Base-by-base conservation (phyloP, 306 rosid species). In the Ormosia semicastrata region DNA sequence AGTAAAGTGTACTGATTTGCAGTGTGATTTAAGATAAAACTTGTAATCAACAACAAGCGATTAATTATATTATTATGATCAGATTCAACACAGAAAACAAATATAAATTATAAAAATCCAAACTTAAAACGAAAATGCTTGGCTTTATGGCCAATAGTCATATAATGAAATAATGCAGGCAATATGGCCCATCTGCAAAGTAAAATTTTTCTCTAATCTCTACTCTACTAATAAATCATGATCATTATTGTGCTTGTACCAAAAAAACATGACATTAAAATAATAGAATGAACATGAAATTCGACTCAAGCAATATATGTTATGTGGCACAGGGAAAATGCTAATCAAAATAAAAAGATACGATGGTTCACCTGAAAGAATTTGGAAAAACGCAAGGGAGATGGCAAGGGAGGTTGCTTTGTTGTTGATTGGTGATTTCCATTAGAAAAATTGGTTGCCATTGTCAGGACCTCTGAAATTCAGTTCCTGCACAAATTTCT, bases 321-420 rank as follows among this genome's bases (percentile, higher is more conserved):
- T 15, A 43, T 44, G 17, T 12, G 17, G 13, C 73, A 73, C 73
- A 73, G 40, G 7, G 52, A 33, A 65, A 18, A 40, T 15, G 50
- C 15, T 36, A 9, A 18, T 54, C 79, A 75, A 43, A 29, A 33
- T 50, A 32, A 50, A 50, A 33, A 66, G 47, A 72, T 29, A 2
- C 7, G 17, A 43, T 53, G 49, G 49, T 32, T 14, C 36, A 92
- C 94, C 94, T 92, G 94, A 65, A 83, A 89, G 78, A 92, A 92
- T 75, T 92, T 92, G 71, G 97, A 90, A 79, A 84, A 86, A 50
- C 97, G 91, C 84, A 92, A 34, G 67, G 94, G 97, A 60, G 97
- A 92, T 57, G 97, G 97, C 83, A 54, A 37, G 32, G 92, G 97
- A 32, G 97, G 94, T 74, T 78, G 83, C 85, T 92, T 92, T 50